Evolutionary conservation across 306 rosid genomes (phyloP), one percentile per base, ranked within the genome.

Genomic region (Prinsepia uniflora): DNA sequence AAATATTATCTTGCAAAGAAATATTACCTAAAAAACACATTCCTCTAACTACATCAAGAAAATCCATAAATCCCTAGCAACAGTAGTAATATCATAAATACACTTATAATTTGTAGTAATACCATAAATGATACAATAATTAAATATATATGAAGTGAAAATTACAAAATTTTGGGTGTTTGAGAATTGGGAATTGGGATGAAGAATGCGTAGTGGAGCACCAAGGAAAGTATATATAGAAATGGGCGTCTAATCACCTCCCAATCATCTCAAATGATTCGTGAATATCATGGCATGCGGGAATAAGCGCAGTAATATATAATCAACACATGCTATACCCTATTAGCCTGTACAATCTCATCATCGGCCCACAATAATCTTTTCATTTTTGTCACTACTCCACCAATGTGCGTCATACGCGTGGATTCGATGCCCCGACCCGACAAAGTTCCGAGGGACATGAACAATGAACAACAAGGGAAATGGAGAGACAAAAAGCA

Each of bases 181-280:
- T 30, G 36, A 30, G 36, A 30, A 30, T 30, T 30, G 36, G 2
- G 36, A 30, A 30, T 30, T 30, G 36, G 4, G 3, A 30, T 30
- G 36, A 30, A 30, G 36, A 30, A 30, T 30, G 36, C 4, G 36
- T 22, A 79, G 83, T 69, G 79, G 72, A 63, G 79, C 64, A 63
- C 68, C 66, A 72, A 47, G 6, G 5, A 30, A 2, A 15, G 56
- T 22, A 30, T 6, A 12, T 22, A 30, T 10, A n/a, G 44, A 48
- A 81, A 72, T 81, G 81, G 81, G 43, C 48, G 74, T 76, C 84
- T 68, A 77, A 77, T 77, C 79, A 77, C 42, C 63, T 36, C 50
- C 70, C 71, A 58, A 69, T 77, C 74, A 73, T 77, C 71, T 64
- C 55, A 24, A 45, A 60, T 60, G 69, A 68, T 68, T 81, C 58